Evolutionary conservation across 2,329 filamentous ascomycete species (phyloP), one percentile per base, ranked within the genome.

Genomic region (Microascus cirrosus): DNA sequence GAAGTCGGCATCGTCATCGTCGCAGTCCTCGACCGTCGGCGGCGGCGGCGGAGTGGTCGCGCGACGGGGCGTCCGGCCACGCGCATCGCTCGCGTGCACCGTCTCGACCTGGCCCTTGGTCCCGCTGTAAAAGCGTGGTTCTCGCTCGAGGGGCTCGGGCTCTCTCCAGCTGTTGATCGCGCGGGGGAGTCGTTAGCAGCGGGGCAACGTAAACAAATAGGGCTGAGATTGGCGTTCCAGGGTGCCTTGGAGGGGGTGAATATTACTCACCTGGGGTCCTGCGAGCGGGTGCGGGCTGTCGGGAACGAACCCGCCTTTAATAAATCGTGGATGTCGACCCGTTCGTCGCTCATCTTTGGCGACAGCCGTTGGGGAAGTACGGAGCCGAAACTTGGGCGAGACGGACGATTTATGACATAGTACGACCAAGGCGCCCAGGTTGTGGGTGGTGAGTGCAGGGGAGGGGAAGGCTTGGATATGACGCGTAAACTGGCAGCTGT

Each of bases 21-120:
- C 63, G 32, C 70, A 70, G 28, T 91, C 87, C 67, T 92, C 87
- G 54, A 86, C 85, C 39, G 70, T 83, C 3, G 87, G 85, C 20
- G 76, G 75, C 1, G 86, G 86, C 6, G 86, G 84, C 53, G 58
- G n/a, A 51, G 45, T 42, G 52, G 28, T n/a, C 32, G 51, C 24
- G 56, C 58, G 36, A 56, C 35, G 53, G 24, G 56, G 28, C 53
- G 18, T 22, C 12, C 45, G 45, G 8, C n/a, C 15, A 25, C 50
- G 42, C 12, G 53, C 34, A 18, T 32, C 22, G 28, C 36, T 45
- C 18, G 45, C 32, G 15, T 24, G 55, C 22, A 53, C 34, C 24
- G 39, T 25, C 48, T 42, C 55, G 54, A 56, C 51, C 58, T 32
- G 20, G 53, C 36, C n/a, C 28, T 54, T 53, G 13, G 28, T 53